Evolutionary conservation across 805 yeast species (phyloP).

Genomic region (Lipomyces anomalus): DNA sequence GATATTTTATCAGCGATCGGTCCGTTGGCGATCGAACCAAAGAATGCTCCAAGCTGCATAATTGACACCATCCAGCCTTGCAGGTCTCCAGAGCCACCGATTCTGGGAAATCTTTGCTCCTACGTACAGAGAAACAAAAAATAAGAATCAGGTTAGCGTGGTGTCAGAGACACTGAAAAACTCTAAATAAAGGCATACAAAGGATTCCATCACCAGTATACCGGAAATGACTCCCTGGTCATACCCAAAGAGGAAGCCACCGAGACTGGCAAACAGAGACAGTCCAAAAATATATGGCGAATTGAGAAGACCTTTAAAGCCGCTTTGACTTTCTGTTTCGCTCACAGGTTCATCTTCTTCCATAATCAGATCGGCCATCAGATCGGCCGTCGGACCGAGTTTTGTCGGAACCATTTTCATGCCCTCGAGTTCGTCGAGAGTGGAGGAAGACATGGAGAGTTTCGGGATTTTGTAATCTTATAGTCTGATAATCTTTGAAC

Average conservation of each 20-base stretch:
- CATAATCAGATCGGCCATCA: too few relatives aligned
- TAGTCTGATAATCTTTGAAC: too few relatives aligned
- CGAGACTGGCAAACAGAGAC: conserved; percentile 30
- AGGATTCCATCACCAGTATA: conserved; percentile 26
- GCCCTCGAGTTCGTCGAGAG: too few relatives aligned
- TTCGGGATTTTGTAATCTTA: too few relatives aligned
- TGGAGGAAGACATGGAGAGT: too few relatives aligned
- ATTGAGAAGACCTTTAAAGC: conserved; percentile 23
- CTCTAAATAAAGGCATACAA: conserved; percentile 4
- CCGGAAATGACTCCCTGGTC: conserved; percentile 31
- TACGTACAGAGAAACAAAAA: too few relatives aligned
- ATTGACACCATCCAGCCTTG: conserved; percentile 25
- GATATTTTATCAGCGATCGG: conserved; percentile 21
- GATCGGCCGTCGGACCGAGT: too few relatives aligned
- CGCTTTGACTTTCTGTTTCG: too few relatives aligned
- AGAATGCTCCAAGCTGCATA: conserved; percentile 22
- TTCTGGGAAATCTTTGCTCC: conserved; percentile 9
- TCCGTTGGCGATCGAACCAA: conserved; percentile 20
- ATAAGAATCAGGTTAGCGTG: too few relatives aligned
- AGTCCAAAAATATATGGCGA: conserved; percentile 24
- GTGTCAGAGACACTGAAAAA: too few relatives aligned
- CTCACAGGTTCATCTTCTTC: too few relatives aligned
- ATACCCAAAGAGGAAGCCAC: conserved; percentile 30
- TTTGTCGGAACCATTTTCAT: too few relatives aligned
- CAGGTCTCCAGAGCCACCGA: conserved; percentile 17